A percentile compares a stretch with the other conserved stretches of the same genome.
phyloP scores from a whole-genome alignment of 768 basidiomycete genomes.

The Candolleomyces eurysporus region DNA sequence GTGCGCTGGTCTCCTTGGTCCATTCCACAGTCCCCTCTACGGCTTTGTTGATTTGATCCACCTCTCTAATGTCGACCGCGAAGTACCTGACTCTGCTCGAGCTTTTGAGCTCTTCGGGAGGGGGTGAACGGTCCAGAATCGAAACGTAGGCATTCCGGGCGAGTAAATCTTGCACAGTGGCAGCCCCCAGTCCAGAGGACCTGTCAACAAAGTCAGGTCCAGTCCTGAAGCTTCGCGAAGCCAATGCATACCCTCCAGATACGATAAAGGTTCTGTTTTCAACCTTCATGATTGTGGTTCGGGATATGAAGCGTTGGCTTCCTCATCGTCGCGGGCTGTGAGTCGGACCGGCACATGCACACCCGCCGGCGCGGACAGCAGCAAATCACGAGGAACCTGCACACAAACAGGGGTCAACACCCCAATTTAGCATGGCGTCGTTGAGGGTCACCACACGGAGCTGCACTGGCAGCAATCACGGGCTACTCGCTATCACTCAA shows the following conservation, averaged over 20 bases:
- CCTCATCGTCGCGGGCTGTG: background rate
- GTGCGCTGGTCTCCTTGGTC: conserved; percentile 38
- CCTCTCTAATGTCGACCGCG: conserved; percentile 39
- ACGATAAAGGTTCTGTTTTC: conserved; percentile 53
- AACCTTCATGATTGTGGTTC: conserved; percentile 39
- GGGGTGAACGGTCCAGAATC: conserved; percentile 49
- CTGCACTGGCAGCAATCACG: too few relatives aligned
- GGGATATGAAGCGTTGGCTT: background rate
- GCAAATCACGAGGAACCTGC: background rate
- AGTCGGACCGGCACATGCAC: background rate
- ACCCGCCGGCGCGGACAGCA: background rate
- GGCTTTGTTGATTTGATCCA: conserved; percentile 34
- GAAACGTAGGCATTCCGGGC: conserved; percentile 43
- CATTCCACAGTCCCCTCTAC: conserved; percentile 39
- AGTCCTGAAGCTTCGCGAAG: background rate
- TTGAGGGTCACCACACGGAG: too few relatives aligned
- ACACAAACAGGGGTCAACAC: too few relatives aligned
- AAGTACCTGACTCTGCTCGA: conserved; percentile 34
- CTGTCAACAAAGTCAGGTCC: conserved; percentile 23
- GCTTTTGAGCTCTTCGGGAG: conserved; percentile 22
- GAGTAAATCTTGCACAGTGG: conserved; percentile 47
- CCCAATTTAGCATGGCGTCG: too few relatives aligned
- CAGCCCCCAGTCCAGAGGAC: conserved; percentile 57
- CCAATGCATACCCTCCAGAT: conserved; percentile 48
- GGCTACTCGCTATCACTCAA: too few relatives aligned